A percentile compares a stretch with the other conserved stretches of the same genome.
phyloP scores from a whole-genome alignment of 306 rosid genomes.

The barrel medic (Medicago truncatula) region MtrunA17r5.0-ANR NC_053049.1:48917501-48918000 shows the following conservation, averaged over 20 bases:
- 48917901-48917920: constrained; percentile 37
- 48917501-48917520: constrained; percentile 38
- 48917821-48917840: constrained; percentile 43
- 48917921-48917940: constrained; percentile 38
- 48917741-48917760: constrained; percentile 35
- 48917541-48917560: constrained; percentile 51
- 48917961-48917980: constrained; percentile 37
- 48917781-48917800: constrained; percentile 42
- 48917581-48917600: constrained; percentile 53
- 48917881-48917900: constrained; percentile 35
- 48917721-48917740: constrained; percentile 40
- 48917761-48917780: constrained; percentile 43
- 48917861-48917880: constrained; percentile 38
- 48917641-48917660: constrained; percentile 49
- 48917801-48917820: constrained; percentile 41
- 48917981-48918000: constrained; percentile 41
- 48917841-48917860: constrained; percentile 38
- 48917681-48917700: constrained; percentile 36
- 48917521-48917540: constrained; percentile 57
- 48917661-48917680: constrained; percentile 44
- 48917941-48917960: constrained; percentile 33
- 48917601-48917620: constrained; percentile 57
- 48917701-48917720: constrained; percentile 32
- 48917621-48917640: constrained; percentile 56
- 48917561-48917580: constrained; percentile 53